phyloP scores from a whole-genome alignment of 768 basidiomycete genomes.

The Phylloporus sp. region DNA sequence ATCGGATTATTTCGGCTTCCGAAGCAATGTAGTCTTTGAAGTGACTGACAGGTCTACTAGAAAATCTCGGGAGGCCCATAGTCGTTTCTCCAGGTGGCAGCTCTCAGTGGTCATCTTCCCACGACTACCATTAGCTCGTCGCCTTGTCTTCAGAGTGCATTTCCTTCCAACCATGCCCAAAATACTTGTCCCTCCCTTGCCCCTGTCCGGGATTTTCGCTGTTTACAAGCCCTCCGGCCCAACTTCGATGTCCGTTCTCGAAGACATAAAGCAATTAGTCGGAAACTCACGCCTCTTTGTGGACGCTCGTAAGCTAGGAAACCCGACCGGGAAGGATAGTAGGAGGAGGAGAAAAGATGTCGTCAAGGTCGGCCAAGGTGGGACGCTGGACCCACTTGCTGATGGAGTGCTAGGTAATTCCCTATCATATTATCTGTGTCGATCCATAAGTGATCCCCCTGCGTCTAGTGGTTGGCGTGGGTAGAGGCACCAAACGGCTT shows the following conservation, averaged over 20 bases:
- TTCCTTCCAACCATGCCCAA: slow-evolving; percentile 58
- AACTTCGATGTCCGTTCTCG: slow-evolving; percentile 86
- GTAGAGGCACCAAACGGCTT: slow-evolving; percentile 85
- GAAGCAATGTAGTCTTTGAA: no score
- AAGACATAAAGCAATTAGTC: slow-evolving; percentile 78
- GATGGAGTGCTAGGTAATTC: slow-evolving; percentile 85
- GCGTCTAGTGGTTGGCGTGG: slow-evolving; percentile 75
- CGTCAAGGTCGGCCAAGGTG: slow-evolving; percentile 88
- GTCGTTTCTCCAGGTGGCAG: no score
- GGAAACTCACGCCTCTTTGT: slow-evolving; percentile 73
- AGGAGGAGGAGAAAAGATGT: slow-evolving; percentile 36
- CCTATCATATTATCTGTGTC: background rate
- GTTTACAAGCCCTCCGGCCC: slow-evolving; percentile 89
- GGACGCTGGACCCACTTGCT: slow-evolving; percentile 94
- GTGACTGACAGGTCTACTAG: no score
- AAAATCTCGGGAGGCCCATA: no score
- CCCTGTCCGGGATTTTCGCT: slow-evolving; percentile 80
- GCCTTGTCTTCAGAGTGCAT: background rate
- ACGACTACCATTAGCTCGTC: no score
- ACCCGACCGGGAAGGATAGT: slow-evolving; percentile 43
- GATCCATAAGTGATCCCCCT: slow-evolving; percentile 2
- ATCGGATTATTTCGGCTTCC: slow-evolving; percentile 5
- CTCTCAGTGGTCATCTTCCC: no score
- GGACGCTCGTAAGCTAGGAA: slow-evolving; percentile 51
- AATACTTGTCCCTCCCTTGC: slow-evolving; percentile 44